Base-by-base conservation (phyloP, 176 grass and related monocot genomes). In the Oryza glumipatula region DNA sequence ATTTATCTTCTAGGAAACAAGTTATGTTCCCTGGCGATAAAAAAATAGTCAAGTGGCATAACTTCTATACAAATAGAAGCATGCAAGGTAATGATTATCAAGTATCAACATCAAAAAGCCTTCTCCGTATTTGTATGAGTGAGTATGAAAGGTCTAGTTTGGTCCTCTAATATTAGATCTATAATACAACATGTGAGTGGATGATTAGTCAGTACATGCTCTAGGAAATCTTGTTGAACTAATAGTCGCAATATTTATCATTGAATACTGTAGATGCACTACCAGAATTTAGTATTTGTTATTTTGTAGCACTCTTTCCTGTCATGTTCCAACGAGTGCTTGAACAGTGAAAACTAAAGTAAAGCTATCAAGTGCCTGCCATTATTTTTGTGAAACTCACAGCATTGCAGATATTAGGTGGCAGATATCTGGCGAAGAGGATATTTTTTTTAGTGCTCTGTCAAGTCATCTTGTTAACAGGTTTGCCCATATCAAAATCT, bases 401-500 rank as follows among this genome's bases (percentile, higher is more conserved):
- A 84, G 52, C 22, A 81, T 60, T 58, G 80, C 11, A 45, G 6
- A 54, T 86, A 38, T 67, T 46, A 86, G 77, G 67, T 82, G 83
- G 60, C 48, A 39, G 64, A 77, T 83, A 63, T 72, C 52, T 30
- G 79, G 51, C 12, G 74, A 8, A 75, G 12, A 75, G 48, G 69
- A 73, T 69, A 79, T 87, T 87, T 64, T 30, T 32, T 69, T 51
- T 22, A 64, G 84, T 87, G 76, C 69, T 12, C n/a, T 44, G 68
- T 90, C 61, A 33, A 49, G 61, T 79, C 88, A 79, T 83, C 80
- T 51, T 90, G 68, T 83, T 83, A 64, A 68, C 48, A 83, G 80
- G 22, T 90, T 83, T 83, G 61, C 48, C 68, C 48, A 75, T 75
- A 83, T 80, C 30, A 43, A 87, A 83, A 72, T 79, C 79, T 83